Evolutionary conservation across 441 rosid genomes (phyloP), one percentile per base, ranked within the genome.

Genomic region (Arabidopsis hybrid): DNA sequence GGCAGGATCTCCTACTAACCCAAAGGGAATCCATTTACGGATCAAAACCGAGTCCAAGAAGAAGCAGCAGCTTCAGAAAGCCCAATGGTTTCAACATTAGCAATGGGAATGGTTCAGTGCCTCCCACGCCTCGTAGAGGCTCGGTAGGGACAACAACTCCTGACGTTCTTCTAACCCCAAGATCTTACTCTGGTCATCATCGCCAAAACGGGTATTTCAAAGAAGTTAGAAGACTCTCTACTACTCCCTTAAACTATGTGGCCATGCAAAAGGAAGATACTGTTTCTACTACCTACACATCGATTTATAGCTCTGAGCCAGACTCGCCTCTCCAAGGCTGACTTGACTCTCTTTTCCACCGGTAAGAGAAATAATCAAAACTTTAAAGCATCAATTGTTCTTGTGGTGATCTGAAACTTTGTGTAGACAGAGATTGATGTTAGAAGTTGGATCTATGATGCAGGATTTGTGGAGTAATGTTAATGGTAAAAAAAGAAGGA

Each of bases 1-100:
- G 91, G 71, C 99, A 89, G 77, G 98, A 96, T 90, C 87, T 91
- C 67, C 80, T 90, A 47, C 80, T 90, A 61, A 88, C 86, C 0
- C 95, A 89, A 84, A 93, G 89, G 83, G 98, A 93, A 88, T 71
- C 90, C 43, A 86, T 89, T n/a, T 96, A 96, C 71, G 98, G 99
- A 50, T 93, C 98, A 58, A 93, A 85, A 80, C 97, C 98, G 7
- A 91, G 93, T 82, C 97, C 98, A 31, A 82, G 97, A 85, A 93
- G 83, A 85, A 81, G 81, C 63, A 89, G 77, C 82, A 91, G 98
- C 81, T 91, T 90, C 67, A 86, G 94, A 84, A 96, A 89, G 73
- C 82, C 89, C 12, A 91, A 75, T 79, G 95, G 95, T 47, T 88
- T 79, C 81, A 85, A 77, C 65, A 73, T 78, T 21, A 82, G 86